Conservation (phyloP, 352 stramenopile genomes). For the Elongisporangium undulatum region DNA sequence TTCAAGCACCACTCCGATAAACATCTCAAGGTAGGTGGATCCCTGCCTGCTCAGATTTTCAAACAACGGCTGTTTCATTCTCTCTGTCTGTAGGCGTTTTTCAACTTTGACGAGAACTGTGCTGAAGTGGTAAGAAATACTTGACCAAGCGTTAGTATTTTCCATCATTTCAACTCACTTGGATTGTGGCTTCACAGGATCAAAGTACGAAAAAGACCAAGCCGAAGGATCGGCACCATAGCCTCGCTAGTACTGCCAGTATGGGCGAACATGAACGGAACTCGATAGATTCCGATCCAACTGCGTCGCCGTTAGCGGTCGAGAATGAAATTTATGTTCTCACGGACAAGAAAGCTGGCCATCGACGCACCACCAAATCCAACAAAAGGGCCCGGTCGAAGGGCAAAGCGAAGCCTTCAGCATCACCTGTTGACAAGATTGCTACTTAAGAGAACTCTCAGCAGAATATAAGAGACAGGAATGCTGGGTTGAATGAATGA, state of each 20-base stretch:
- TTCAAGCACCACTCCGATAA: conserved; percentile 46
- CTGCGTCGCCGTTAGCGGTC: background rate
- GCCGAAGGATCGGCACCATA: background rate
- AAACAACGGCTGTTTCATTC: background rate
- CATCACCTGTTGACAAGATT: background rate
- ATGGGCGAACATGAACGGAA: background rate
- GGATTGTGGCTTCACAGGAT: background rate
- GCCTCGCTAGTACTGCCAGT: background rate
- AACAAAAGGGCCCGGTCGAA: background rate
- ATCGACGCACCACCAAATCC: background rate
- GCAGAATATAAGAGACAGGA: too few relatives aligned
- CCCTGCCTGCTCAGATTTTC: background rate
- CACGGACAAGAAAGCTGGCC: background rate
- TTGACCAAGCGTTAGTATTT: background rate
- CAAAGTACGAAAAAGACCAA: background rate
- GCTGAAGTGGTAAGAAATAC: conserved; percentile 35
- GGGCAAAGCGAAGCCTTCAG: background rate
- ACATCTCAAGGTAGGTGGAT: conserved; percentile 42
- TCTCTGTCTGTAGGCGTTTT: conserved; percentile 31
- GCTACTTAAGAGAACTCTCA: too few relatives aligned
- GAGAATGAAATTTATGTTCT: background rate
- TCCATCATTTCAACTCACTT: background rate
- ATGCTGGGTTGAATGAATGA: too few relatives aligned
- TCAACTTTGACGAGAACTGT: conserved; percentile 63
- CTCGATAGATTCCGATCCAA: background rate